Evolutionary conservation across 2,329 filamentous ascomycete species (phyloP).

Genomic region (Cercospora zeina): DNA sequence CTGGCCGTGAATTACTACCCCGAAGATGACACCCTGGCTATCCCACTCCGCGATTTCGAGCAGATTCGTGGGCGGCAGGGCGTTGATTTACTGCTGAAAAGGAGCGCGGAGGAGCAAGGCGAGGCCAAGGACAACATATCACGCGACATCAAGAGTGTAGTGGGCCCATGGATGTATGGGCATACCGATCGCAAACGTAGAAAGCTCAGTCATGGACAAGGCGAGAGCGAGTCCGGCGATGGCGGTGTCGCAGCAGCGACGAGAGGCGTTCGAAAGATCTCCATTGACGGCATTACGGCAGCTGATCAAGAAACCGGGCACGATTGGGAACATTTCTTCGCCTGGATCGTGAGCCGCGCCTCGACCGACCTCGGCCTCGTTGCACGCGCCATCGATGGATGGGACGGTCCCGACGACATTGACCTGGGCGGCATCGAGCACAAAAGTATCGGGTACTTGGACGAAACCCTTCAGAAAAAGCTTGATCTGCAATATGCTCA

Average conservation of each 20-base stretch:
- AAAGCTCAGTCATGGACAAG: slow-evolving; percentile 26
- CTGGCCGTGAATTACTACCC: slow-evolving; percentile 71
- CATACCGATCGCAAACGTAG: slow-evolving; percentile 59
- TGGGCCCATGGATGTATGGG: slow-evolving; percentile 74
- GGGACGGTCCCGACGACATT: slow-evolving; percentile 71
- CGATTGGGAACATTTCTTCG: slow-evolving; percentile 69
- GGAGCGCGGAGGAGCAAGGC: slow-evolving; percentile 42
- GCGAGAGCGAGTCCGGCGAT: slow-evolving; percentile 11
- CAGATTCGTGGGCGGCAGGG: slow-evolving; percentile 60
- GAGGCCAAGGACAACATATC: slow-evolving; percentile 45
- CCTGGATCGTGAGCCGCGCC: slow-evolving; percentile 66
- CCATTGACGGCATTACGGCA: slow-evolving; percentile 31
- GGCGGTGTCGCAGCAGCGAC: slow-evolving; percentile 18
- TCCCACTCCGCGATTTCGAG: slow-evolving; percentile 67
- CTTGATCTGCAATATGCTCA: slow-evolving; percentile 67
- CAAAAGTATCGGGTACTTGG: slow-evolving; percentile 56
- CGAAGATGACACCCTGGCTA: slow-evolving; percentile 50
- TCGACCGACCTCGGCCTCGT: slow-evolving; percentile 62
- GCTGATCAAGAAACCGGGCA: slow-evolving; percentile 48
- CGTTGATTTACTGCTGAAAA: slow-evolving; percentile 62
- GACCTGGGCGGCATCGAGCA: slow-evolving; percentile 61
- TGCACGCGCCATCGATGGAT: slow-evolving; percentile 65
- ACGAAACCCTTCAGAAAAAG: slow-evolving; percentile 60
- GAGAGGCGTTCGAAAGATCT: slow-evolving; percentile 31
- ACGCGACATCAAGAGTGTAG: slow-evolving; percentile 65